Conservation (phyloP, 352 stramenopile genomes). For the Globisporangium nodosum region DNA sequence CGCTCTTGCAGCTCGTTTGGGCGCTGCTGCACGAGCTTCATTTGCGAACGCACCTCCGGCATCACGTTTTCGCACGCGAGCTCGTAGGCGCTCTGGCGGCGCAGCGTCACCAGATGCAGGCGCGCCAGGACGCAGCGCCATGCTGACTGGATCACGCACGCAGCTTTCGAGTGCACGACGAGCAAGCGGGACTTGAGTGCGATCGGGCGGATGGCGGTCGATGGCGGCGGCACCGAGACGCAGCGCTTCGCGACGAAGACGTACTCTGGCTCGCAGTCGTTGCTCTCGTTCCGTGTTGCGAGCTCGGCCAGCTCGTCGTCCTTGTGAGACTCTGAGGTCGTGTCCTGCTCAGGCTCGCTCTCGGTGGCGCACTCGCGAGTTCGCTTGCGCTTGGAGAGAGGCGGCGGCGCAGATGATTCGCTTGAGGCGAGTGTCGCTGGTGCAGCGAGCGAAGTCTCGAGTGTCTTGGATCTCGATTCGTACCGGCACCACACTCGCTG, state of each 20-base stretch:
- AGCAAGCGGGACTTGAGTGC: not conserved
- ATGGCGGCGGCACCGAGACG: not conserved
- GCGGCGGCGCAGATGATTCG: not conserved
- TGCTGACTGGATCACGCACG: conserved; percentile 3
- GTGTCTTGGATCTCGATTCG: not conserved
- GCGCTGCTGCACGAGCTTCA: conserved; percentile 19
- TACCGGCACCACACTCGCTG: not conserved
- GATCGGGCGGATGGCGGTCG: not conserved
- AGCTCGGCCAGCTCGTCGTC: not conserved
- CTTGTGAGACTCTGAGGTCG: not conserved
- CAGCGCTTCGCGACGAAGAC: conserved; percentile 1
- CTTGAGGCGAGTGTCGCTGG: not conserved
- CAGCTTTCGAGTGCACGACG: not conserved
- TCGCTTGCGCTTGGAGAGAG: conserved; percentile 1
- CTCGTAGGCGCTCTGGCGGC: conserved; percentile 15
- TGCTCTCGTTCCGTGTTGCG: not conserved
- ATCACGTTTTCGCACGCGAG: conserved; percentile 20
- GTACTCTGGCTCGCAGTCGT: not conserved
- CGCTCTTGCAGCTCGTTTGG: conserved; percentile 18
- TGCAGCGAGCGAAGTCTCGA: not conserved
- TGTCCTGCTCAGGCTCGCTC: not conserved
- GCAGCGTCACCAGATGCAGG: conserved; percentile 3
- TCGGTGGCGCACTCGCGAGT: not conserved
- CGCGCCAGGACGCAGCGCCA: conserved; percentile 5
- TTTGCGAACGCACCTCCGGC: conserved; percentile 24